These are phyloP conservation scores for Solanum hybrid DNA, from an alignment of 305 asterid genomes.

Conservation along the genomic window DNA sequence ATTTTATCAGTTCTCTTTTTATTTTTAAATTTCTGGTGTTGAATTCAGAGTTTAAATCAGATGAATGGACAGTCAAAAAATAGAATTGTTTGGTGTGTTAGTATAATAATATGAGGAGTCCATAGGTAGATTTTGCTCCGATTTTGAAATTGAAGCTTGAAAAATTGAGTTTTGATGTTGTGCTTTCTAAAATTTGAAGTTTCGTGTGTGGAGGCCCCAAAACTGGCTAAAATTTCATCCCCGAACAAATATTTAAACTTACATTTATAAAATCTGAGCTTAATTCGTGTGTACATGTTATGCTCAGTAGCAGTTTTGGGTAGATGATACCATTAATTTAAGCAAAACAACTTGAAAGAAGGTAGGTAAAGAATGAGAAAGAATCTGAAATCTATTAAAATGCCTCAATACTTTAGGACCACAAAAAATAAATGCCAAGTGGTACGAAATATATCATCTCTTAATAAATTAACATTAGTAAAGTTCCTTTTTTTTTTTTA, in stretches of 20 bases:
- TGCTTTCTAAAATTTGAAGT: not conserved
- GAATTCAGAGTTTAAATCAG: not conserved
- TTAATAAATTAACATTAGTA: not conserved
- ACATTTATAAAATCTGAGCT: not conserved
- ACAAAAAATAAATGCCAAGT: not conserved
- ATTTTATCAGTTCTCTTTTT: not conserved
- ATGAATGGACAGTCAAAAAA: not conserved
- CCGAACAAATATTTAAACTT: not conserved
- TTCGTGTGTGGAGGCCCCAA: not conserved
- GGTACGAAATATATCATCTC: too few relatives aligned
- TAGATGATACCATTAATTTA: not conserved
- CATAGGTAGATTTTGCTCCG: not conserved
- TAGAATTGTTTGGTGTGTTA: not conserved
- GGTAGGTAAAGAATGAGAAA: not conserved
- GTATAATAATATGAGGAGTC: not conserved
- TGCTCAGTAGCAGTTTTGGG: not conserved
- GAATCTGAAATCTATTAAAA: not conserved
- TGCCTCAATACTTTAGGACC: not conserved
- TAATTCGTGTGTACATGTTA: not conserved
- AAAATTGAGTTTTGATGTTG: not conserved
- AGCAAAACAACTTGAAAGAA: not conserved
- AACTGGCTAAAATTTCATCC: not conserved
- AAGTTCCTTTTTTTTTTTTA: not conserved
- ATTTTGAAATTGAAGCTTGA: not conserved
- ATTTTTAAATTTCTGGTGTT: not conserved